These are phyloP conservation scores for Collybia sp. DNA, from an alignment of 768 basidiomycete species.

Conservation along the genomic window DNA sequence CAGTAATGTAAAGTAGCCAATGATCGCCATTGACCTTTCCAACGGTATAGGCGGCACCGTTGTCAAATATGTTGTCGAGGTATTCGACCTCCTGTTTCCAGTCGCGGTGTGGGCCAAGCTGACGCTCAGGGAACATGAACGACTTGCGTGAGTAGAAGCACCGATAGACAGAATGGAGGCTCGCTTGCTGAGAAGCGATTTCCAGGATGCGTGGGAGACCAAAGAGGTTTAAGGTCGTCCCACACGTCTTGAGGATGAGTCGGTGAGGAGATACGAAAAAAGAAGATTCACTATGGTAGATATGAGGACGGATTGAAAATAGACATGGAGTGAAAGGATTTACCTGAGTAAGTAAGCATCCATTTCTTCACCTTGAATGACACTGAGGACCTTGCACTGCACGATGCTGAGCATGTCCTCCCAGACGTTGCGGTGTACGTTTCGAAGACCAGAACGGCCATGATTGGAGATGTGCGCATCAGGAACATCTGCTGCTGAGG, in stretches of 20 bases:
- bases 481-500: constrained; percentile 59
- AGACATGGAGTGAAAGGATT: constrained; percentile 19
- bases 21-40: constrained; percentile 99
- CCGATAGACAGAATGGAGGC: constrained; percentile 69
- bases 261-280: constrained; percentile 93
- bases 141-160: constrained; percentile 98
- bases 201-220: constrained; percentile 93
- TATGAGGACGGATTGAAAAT: constrained; percentile 6
- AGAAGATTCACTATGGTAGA: constrained; percentile 82
- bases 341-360: constrained; percentile 97
- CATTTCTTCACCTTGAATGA: constrained; percentile 81
- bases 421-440: constrained; percentile 75
- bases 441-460: constrained; percentile 68
- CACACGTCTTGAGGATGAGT: constrained; percentile 97
- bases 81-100: constrained; percentile 93
- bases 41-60: constrained; percentile 92
- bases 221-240: constrained; percentile 95
- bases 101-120: constrained; percentile 86
- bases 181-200: constrained; percentile 73
- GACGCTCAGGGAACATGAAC: constrained; percentile 99
- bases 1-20: constrained; percentile 94
- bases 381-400: constrained; percentile 92
- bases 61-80: constrained; percentile 83
- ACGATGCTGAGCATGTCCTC: constrained; percentile 97
- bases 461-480: constrained; percentile 28